Base-by-base conservation (phyloP, 768 basidiomycete genomes). In the Russula sp. region DNA sequence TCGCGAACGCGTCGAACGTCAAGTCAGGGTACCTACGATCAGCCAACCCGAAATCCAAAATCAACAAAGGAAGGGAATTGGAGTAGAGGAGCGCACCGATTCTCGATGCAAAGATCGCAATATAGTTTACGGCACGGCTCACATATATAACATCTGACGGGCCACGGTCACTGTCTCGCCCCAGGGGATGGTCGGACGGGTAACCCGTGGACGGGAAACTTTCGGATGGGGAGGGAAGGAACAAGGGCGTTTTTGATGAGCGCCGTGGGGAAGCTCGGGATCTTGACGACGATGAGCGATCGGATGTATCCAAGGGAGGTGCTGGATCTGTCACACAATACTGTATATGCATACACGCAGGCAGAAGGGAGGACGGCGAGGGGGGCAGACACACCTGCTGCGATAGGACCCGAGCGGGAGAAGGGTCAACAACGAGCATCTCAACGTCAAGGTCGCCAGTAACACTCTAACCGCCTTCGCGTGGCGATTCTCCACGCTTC, bases 1-100 rank as follows among this genome's bases (percentile, higher is more conserved):
- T 44, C n/a, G 64, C 65, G 20, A 54, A 68, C 39, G 69, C 50
- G 39, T 77, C 71, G 61, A 79, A 79, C 35, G 69, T 70, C 61
- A 77, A 59, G 18, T 76, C 72, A 1, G 77, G 75, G 57, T 79
- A 79, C 64, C 79, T 79, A 48, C 18, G 10, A 22, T 10, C 22
- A 40, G 8, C 6, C 48, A 39, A 32, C 6, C 22, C 22, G 2
- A 27, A 42, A 42, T 16, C 16, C 16, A 27, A n/a, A 37, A n/a
- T 51, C 1, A 27, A 2, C 11, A 14, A 22, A 8, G 34, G 4
- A 16, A 13, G 5, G 3, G 13, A 44, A 14, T 32, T 1, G 20
- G 2, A 3, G n/a, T n/a, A n/a, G n/a, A n/a, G n/a, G n/a, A n/a
- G n/a, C n/a, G n/a, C n/a, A n/a, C n/a, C n/a, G n/a, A n/a, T n/a